phyloP scores from a whole-genome alignment of 108 stramenopile genomes.

The Craspedostauros australis region DNA sequence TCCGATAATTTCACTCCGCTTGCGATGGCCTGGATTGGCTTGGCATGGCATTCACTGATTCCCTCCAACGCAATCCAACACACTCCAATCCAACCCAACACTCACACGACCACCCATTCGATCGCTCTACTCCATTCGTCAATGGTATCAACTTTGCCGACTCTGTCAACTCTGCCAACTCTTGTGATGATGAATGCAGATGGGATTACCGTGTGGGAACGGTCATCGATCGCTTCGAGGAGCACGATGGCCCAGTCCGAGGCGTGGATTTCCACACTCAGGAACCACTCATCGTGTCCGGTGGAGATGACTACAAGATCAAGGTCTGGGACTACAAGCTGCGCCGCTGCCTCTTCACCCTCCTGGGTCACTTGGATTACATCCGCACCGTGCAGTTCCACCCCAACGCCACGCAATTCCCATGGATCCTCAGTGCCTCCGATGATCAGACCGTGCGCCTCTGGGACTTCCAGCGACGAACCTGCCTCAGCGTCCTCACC shows the following conservation, averaged over 20 bases:
- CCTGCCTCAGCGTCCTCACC: constrained; percentile 94
- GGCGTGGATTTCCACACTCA: constrained; percentile 97
- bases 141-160: constrained; percentile 1
- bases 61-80: neutral
- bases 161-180: neutral
- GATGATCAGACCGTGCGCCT: constrained; percentile 98
- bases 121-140: neutral
- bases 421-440: constrained; percentile 90
- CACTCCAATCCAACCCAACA: neutral
- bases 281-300: constrained; percentile 94
- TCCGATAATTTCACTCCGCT: neutral
- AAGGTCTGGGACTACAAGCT: constrained; percentile 99
- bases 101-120: too few species aligned
- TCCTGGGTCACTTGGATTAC: constrained; percentile 99
- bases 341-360: constrained; percentile 95
- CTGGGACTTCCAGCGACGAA: constrained; percentile 98
- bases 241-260: constrained; percentile 99
- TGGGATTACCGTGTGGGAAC: constrained; percentile 99
- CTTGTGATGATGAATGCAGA: constrained; percentile 33
- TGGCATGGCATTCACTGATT: neutral
- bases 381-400: constrained; percentile 99
- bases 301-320: constrained; percentile 99
- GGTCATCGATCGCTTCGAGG: constrained; percentile 97
- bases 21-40: neutral
- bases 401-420: constrained; percentile 87